Conservation (phyloP, 768 basidiomycete species). For the Macrocybe gigantea region DNA sequence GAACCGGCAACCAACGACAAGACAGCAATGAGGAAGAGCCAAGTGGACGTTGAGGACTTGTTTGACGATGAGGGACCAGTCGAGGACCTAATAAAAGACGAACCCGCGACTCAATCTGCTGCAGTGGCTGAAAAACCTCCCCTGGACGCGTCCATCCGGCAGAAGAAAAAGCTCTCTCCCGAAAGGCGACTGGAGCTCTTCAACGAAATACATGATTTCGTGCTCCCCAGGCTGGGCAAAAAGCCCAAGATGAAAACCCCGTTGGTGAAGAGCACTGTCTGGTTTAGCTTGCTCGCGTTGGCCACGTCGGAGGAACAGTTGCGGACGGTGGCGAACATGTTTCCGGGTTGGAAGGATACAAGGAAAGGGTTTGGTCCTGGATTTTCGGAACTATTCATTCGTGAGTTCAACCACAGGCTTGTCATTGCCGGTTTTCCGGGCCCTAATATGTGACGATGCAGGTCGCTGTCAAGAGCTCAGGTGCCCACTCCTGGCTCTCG, state of each 20-base stretch:
- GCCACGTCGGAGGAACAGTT: conserved; percentile 46
- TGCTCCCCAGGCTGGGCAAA: conserved; percentile 32
- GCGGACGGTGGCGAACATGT: conserved; percentile 33
- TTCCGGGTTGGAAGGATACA: conserved; percentile 46
- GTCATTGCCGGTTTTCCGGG: neutral
- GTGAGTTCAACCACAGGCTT: conserved; percentile 30
- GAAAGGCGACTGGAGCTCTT: conserved; percentile 27
- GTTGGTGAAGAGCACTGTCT: conserved; percentile 37
- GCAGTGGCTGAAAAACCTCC: conserved; percentile 5
- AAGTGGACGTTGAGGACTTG: conserved; percentile 21
- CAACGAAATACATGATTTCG: conserved; percentile 26
- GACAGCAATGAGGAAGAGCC: conserved; percentile 25
- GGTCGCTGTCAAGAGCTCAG: conserved; percentile 58
- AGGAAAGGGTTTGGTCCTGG: conserved; percentile 30
- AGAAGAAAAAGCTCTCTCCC: conserved; percentile 19
- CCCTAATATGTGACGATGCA: conserved; percentile 15
- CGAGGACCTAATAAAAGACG: conserved; percentile 14
- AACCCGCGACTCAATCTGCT: neutral
- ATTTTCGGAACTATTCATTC: conserved; percentile 45
- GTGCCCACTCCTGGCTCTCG: conserved; percentile 50
- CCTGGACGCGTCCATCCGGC: neutral
- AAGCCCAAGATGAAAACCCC: conserved; percentile 26
- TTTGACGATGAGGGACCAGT: conserved; percentile 18
- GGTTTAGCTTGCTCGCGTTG: conserved; percentile 46
- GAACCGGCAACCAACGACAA: neutral